Percentiles rank a stretch among this genome's conserved stretches.
phyloP scores from a whole-genome alignment of 768 basidiomycete species.

The Hericium alpestre region DNA sequence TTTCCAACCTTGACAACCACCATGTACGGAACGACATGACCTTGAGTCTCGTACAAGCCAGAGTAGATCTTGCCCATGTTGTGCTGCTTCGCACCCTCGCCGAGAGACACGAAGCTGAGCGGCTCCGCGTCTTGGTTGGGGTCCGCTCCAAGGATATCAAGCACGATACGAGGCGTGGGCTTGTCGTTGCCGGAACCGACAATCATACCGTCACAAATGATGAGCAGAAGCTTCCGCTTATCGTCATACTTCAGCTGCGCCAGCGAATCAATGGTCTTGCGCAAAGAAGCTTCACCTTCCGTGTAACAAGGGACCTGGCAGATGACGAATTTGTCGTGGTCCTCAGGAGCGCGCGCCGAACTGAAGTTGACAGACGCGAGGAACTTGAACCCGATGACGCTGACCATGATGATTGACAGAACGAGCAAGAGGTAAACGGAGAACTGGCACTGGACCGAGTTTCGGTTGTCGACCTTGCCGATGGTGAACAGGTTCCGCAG shows the following conservation, averaged over 20 bases:
- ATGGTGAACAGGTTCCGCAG: slow-evolving; percentile 88
- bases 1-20: slow-evolving; percentile 92
- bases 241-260: slow-evolving; percentile 95
- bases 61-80: slow-evolving; percentile 99
- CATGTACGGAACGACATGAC: slow-evolving; percentile 92
- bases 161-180: slow-evolving; percentile 89
- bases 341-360: slow-evolving; percentile 72
- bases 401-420: slow-evolving; percentile 84
- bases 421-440: slow-evolving; percentile 84
- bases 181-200: slow-evolving; percentile 95
- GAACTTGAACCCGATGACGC: slow-evolving; percentile 94
- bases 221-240: slow-evolving; percentile 86
- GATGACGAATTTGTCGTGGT: slow-evolving; percentile 94
- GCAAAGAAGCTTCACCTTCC: slow-evolving; percentile 80
- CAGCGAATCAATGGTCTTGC: slow-evolving; percentile 85
- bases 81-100: slow-evolving; percentile 91
- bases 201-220: slow-evolving; percentile 98
- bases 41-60: slow-evolving; percentile 85
- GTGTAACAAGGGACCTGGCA: slow-evolving; percentile 99
- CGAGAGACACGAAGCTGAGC: slow-evolving; percentile 85
- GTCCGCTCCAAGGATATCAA: slow-evolving; percentile 93
- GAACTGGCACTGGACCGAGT: slow-evolving; percentile 87
- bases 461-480: slow-evolving; percentile 85
- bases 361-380: slow-evolving; percentile 82
- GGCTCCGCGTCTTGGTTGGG: slow-evolving; percentile 91